Base-by-base conservation (phyloP, 2,329 filamentous ascomycete species). In the Aspergillus piperis region DNA sequence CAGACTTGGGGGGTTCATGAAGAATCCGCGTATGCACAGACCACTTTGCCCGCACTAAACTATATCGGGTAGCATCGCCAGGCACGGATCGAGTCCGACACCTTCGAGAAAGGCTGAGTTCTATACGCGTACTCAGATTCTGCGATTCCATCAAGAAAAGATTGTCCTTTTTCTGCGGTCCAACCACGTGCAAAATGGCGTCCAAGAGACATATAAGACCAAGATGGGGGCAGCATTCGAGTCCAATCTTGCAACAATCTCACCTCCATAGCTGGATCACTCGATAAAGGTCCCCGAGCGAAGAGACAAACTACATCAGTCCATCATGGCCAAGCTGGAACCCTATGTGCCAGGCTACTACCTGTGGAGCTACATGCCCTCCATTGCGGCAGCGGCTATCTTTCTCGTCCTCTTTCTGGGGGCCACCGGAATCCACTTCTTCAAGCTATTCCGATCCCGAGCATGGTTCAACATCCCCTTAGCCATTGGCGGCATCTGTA, bases 401-500 rank as follows among this genome's bases (percentile, higher is more conserved):
- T 71, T 72, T 59, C 13, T 66, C 5, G 39, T 68, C 2, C 57
- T 77, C 15, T 78, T 76, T 63, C 30, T 68, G 10, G 39, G 57
- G 13, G 48, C 62, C 0, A 75, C 73, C 1, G 8, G 54, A 13
- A 53, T 66, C 4, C 71, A 74, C 52, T 57, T 42, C 51, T 76
- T 70, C 69, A 70, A 70, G 8, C 67, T 75, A 21, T 68, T 58
- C 52, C 68, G 59, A 38, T 64, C 63, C 1, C 62, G 68, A 36
- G 67, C 67, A 5, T 69, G 69, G 58, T 78, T 75, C 63, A 75
- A 66, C 39, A 55, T 71, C 1, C 61, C 70, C 3, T 77, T 78
- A 47, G 63, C 65, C 8, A 64, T 78, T 47, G 77, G 77, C 5
- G 71, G 74, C 19, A 8, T 76, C 23, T 75, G 76, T 78, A 70